Evolutionary conservation across 768 basidiomycete species (phyloP), one percentile per base, ranked within the genome.

Genomic region (Mycena floridula): DNA sequence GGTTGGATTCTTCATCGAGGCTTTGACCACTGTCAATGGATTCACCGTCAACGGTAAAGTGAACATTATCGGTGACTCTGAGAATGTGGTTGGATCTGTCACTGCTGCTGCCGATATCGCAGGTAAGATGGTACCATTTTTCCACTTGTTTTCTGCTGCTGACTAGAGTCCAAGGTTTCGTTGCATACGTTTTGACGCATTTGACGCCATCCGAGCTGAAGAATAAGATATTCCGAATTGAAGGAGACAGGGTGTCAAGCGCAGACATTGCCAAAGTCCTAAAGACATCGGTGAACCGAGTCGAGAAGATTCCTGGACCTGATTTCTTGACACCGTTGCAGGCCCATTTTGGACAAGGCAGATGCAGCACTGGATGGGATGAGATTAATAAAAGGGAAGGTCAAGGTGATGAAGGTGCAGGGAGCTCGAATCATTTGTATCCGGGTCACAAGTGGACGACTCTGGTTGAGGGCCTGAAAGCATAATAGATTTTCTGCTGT

Each of bases 291-390:
- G 41, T 52, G 7, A 21, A 51, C 13, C 52, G 48, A 30, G 57
- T 55, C 5, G 42, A 52, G 6, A 43, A 39, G 35, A 45, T 59
- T 8, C 57, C 57, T 18, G 50, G 49, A 2, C 45, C 25, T 11
- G 47, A 53, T 38, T 40, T 52, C 7, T 42, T 47, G 42, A 59
- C 59, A 12, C 59, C 55, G 43, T 20, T 66, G 26, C 65, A 67
- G 44, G 35, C 22, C 22, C 55, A 54, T 5, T 55, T 59, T 23
- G 55, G 57, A 5, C 47, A 60, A 27, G 65, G 65, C n/a, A 53
- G 49, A 21, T 37, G 52, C 12, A 66, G 64, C 43, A 54, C 62
- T 5, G 65, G 65, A 7, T 66, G 64, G 66, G 56, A 66, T 30
- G 54, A 61, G 46, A 54, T 38, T 22, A 27, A 28, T 23, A 55